phyloP scores from a whole-genome alignment of 192 early-diverging fungal species.

The Chytriomyces sp. region DNA sequence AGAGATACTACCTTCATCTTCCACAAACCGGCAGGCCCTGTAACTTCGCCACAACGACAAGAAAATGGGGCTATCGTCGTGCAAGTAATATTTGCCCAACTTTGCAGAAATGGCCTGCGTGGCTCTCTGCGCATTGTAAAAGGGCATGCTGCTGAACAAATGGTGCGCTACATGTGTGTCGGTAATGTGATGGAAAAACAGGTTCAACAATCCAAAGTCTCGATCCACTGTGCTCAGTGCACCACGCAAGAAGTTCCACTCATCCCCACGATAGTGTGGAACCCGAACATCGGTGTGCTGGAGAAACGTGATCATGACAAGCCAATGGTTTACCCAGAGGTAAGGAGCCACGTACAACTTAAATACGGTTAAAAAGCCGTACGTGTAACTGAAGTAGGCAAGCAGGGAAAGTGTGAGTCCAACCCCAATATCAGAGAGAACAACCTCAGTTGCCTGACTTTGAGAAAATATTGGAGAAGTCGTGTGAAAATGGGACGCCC shows the following conservation, averaged over 20 bases:
- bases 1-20: conserved; percentile 78
- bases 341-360: conserved; percentile 92
- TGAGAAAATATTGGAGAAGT: conserved; percentile 77
- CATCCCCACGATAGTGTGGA: conserved; percentile 84
- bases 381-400: conserved; percentile 56
- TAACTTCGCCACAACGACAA: conserved; percentile 72
- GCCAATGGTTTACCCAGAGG: conserved; percentile 91
- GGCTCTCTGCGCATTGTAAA: conserved; percentile 90
- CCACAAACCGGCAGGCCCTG: conserved; percentile 83
- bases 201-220: conserved; percentile 86
- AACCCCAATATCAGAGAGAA: conserved; percentile 79
- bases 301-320: conserved; percentile 93
- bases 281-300: conserved; percentile 89
- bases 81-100: conserved; percentile 80
- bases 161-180: conserved; percentile 97
- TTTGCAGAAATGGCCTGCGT: conserved; percentile 79
- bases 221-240: conserved; percentile 91
- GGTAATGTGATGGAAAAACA: conserved; percentile 70
- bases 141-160: conserved; percentile 94
- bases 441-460: conserved; percentile 69
- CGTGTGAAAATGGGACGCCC: conserved; percentile 88
- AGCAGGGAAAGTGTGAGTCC: conserved; percentile 58
- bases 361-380: conserved; percentile 64
- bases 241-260: conserved; percentile 92
- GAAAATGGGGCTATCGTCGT: conserved; percentile 73